A percentile compares a stretch with the other conserved stretches of the same genome.
These are phyloP conservation scores for Trametes meyenii DNA, from an alignment of 768 basidiomycete genomes.

Conservation along the genomic window DNA sequence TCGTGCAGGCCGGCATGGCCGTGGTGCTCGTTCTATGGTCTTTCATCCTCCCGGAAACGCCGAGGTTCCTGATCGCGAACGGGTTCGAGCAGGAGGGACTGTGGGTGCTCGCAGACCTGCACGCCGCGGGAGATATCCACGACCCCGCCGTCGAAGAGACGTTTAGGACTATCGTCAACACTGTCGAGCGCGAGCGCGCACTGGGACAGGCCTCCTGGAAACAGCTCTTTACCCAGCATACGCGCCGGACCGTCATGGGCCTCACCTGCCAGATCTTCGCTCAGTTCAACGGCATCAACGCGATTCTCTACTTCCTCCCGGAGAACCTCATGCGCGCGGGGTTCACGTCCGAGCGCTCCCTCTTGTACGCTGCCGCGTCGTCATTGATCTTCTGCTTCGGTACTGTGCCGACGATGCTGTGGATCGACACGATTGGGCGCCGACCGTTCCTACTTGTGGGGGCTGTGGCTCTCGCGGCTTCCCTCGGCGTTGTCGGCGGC, in stretches of 20 bases:
- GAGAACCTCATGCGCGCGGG: conserved; percentile 54
- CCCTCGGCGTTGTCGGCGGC: conserved; percentile 49
- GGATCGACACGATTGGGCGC: conserved; percentile 56
- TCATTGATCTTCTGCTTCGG: conserved; percentile 51
- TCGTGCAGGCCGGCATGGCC: conserved; percentile 54
- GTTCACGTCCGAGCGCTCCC: conserved; percentile 45
- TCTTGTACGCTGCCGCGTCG: conserved; percentile 51
- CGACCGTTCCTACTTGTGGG: conserved; percentile 52
- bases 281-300: conserved; percentile 59
- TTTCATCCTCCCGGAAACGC: conserved; percentile 53
- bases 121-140: conserved; percentile 50
- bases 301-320: conserved; percentile 60
- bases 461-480: conserved; percentile 44
- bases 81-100: conserved; percentile 54
- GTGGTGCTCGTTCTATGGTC: conserved; percentile 50
- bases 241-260: conserved; percentile 52
- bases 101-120: conserved; percentile 57
- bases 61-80: conserved; percentile 58
- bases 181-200: conserved; percentile 42
- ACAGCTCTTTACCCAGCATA: conserved; percentile 54
- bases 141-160: conserved; percentile 47
- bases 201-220: conserved; percentile 47
- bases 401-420: conserved; percentile 55
- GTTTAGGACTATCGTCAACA: conserved; percentile 45
- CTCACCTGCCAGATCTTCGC: conserved; percentile 55